Evolutionary conservation across 2,329 filamentous ascomycete species (phyloP).

Genomic region (Dactylellina haptotyla): DNA sequence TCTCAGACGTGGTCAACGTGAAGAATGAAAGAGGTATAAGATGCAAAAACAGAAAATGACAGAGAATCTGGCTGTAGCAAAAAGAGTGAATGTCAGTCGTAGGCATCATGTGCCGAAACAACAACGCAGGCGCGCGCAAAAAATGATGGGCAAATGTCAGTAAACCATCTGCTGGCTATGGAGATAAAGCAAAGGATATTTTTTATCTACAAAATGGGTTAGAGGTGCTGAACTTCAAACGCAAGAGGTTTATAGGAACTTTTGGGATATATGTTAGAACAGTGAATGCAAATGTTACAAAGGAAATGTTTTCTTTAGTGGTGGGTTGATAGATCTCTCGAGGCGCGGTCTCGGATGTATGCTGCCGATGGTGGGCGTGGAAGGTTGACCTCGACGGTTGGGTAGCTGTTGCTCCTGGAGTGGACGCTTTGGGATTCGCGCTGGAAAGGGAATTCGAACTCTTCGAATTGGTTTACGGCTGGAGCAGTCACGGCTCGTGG

Average conservation of each 20-base stretch:
- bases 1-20: constrained; percentile 46
- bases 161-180: constrained; percentile 37
- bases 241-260: constrained; percentile 44
- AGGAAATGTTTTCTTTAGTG: constrained; percentile 32
- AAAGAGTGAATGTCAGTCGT: constrained; percentile 42
- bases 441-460: constrained; percentile 51
- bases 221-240: not conserved
- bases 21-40: constrained; percentile 3
- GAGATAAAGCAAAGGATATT: constrained; percentile 1
- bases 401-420: constrained; percentile 30
- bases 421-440: constrained; percentile 5
- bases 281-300: constrained; percentile 36
- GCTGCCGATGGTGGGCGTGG: constrained; percentile 41
- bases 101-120: constrained; percentile 32
- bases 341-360: constrained; percentile 39
- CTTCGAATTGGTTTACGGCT: constrained; percentile 23
- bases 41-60: constrained; percentile 4
- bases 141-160: constrained; percentile 6
- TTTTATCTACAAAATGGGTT: constrained; percentile 29
- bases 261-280: constrained; percentile 42
- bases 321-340: constrained; percentile 32
- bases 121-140: too few relatives aligned
- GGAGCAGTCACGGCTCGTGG: not conserved
- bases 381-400: constrained; percentile 39
- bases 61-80: not conserved